These are phyloP conservation scores for Sporothrix inflata DNA, from an alignment of 2,329 filamentous ascomycete species.

Conservation along the genomic window DNA sequence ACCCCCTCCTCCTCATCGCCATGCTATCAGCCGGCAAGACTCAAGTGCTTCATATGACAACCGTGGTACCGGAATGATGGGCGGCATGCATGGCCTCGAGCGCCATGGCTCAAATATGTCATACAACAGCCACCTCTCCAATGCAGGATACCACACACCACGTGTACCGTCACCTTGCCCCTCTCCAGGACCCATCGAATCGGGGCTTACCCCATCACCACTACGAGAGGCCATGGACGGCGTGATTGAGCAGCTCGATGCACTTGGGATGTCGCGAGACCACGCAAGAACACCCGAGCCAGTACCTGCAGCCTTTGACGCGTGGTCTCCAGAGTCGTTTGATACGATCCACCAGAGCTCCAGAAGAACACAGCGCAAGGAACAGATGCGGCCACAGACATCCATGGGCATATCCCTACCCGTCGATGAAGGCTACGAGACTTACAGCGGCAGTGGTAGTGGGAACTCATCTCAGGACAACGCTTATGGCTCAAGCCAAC, in stretches of 20 bases:
- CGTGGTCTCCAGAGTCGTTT: constrained; percentile 92
- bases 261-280: constrained; percentile 70
- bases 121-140: constrained; percentile 39
- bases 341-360: constrained; percentile 56
- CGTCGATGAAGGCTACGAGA: constrained; percentile 64
- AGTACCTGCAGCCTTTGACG: constrained; percentile 57
- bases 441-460: constrained; percentile 51
- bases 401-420: constrained; percentile 69
- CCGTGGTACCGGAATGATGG: constrained; percentile 24
- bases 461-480: constrained; percentile 55
- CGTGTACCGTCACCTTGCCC: constrained; percentile 65
- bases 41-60: constrained; percentile 42
- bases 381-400: constrained; percentile 64
- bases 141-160: constrained; percentile 55
- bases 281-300: constrained; percentile 54
- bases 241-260: constrained; percentile 92
- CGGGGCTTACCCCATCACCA: constrained; percentile 82
- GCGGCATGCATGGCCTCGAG: constrained; percentile 23
- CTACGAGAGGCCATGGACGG: constrained; percentile 96
- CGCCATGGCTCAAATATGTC: constrained; percentile 47
- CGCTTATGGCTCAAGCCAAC: constrained; percentile 47
- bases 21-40: constrained; percentile 47
- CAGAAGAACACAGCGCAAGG: constrained; percentile 40
- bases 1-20: constrained; percentile 82
- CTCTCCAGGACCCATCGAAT: constrained; percentile 63